These are phyloP conservation scores for Actinomortierella wolfii DNA, from an alignment of 371 early-diverging fungal species.

Conservation along the genomic window DNA sequence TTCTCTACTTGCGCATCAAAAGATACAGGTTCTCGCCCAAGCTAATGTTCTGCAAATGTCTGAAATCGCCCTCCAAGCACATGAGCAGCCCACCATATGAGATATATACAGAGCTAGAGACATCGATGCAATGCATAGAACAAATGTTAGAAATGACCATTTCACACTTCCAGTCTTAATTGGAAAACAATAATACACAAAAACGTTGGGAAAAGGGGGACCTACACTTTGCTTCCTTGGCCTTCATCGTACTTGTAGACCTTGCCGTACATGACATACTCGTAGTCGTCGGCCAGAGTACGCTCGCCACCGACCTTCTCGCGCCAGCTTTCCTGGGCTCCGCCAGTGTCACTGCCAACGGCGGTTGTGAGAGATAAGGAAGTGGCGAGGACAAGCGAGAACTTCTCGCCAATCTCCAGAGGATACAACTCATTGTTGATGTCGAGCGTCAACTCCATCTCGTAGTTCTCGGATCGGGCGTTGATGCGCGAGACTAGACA, in stretches of 20 bases:
- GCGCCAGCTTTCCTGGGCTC: constrained; percentile 66
- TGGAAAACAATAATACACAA: constrained; percentile 1
- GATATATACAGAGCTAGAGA: constrained; percentile 73
- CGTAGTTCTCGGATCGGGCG: constrained; percentile 86
- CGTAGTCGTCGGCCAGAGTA: constrained; percentile 91
- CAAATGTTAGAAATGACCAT: neutral
- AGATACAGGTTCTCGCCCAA: constrained; percentile 89
- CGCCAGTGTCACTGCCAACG: constrained; percentile 51
- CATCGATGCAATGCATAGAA: neutral
- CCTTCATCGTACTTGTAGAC: constrained; percentile 93
- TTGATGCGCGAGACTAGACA: constrained; percentile 83
- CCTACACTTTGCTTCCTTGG: constrained; percentile 75
- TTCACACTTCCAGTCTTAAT: neutral
- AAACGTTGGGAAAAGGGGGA: constrained; percentile 15
- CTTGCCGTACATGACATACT: constrained; percentile 97
- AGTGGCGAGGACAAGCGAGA: constrained; percentile 81
- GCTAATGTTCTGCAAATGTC: constrained; percentile 80
- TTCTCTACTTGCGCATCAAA: constrained; percentile 82
- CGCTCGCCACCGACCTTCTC: constrained; percentile 68
- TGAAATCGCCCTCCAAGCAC: constrained; percentile 87
- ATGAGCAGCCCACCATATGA: constrained; percentile 95
- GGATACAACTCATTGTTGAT: constrained; percentile 94
- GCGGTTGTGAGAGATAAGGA: constrained; percentile 64
- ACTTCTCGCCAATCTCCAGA: constrained; percentile 80
- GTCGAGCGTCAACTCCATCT: constrained; percentile 90